Percentiles rank a stretch among this genome's conserved stretches.
These are phyloP conservation scores for Barnettozyma salicaria DNA, from an alignment of 805 yeast genomes.

Conservation along the genomic window DNA sequence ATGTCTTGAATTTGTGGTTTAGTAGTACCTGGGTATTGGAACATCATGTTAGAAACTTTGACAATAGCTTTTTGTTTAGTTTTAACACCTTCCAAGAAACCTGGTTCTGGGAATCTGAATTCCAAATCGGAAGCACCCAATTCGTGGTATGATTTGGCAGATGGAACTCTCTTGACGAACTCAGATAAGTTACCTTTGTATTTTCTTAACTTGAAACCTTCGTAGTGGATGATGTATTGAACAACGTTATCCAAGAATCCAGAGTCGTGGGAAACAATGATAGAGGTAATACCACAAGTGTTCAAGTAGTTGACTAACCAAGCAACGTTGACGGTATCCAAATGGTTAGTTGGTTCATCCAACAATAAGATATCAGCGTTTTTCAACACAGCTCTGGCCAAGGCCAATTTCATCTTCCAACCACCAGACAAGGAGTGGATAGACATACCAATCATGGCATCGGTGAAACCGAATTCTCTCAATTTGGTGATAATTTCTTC, in stretches of 20 bases:
- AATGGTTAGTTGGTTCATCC: constrained; percentile 99
- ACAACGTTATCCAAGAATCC: constrained; percentile 97
- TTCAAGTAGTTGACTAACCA: constrained; percentile 99
- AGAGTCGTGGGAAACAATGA: constrained; percentile 98
- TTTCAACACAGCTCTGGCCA: constrained; percentile 98
- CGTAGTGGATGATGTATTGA: constrained; percentile 99
- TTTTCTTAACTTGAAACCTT: constrained; percentile 99
- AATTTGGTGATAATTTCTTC: constrained; percentile 72
- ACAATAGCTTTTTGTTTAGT: constrained; percentile 99
- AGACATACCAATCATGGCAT: constrained; percentile 90
- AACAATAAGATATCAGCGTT: constrained; percentile 96
- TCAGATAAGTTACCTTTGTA: constrained; percentile 99
- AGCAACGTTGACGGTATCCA: constrained; percentile 99
- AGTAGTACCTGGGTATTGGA: constrained; percentile 99
- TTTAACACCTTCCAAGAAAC: constrained; percentile 99
- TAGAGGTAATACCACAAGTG: constrained; percentile 98
- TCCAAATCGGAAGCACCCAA: constrained; percentile 96
- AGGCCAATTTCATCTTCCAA: constrained; percentile 99
- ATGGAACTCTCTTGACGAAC: constrained; percentile 97
- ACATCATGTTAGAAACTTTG: constrained; percentile 93
- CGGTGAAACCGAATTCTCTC: constrained; percentile 87
- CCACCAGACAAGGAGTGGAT: constrained; percentile 98
- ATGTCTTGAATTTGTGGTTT: constrained; percentile 91
- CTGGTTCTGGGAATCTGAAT: constrained; percentile 99
- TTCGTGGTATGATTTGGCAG: constrained; percentile 98